These are phyloP conservation scores for Tetrastigma voinierianum DNA, from an alignment of 164 flowering plant species.

Conservation along the genomic window DNA sequence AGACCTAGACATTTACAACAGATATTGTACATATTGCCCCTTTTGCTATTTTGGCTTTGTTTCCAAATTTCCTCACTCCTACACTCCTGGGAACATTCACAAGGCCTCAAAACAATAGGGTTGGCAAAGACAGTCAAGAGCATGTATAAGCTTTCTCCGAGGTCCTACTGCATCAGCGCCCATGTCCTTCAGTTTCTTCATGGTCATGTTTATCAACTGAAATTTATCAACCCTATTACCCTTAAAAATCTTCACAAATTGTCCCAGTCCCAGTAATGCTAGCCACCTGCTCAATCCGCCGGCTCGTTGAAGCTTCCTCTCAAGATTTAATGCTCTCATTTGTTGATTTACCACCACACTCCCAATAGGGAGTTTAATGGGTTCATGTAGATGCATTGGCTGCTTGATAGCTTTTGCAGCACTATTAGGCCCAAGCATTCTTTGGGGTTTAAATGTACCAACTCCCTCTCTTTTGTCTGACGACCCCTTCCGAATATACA, in stretches of 20 bases:
- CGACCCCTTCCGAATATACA: slow-evolving; percentile 5
- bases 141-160: slow-evolving; percentile 88
- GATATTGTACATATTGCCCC: too few species aligned
- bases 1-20: too few species aligned
- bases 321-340: slow-evolving; percentile 57
- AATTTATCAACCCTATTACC: slow-evolving; percentile 42
- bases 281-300: slow-evolving; percentile 91
- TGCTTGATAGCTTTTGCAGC: slow-evolving; percentile 13
- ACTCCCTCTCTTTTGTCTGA: slow-evolving; percentile 15
- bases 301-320: slow-evolving; percentile 66
- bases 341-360: slow-evolving; percentile 35
- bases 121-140: slow-evolving; percentile 73
- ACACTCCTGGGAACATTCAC: background rate
- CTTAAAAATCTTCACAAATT: slow-evolving; percentile 59
- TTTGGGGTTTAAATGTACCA: slow-evolving; percentile 8
- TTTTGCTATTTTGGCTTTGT: too few species aligned
- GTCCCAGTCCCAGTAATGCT: slow-evolving; percentile 62
- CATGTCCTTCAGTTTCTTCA: slow-evolving; percentile 91
- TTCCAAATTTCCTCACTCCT: too few species aligned
- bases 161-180: slow-evolving; percentile 89
- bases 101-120: slow-evolving; percentile 44
- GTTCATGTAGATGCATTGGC: slow-evolving; percentile 10
- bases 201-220: slow-evolving; percentile 70
- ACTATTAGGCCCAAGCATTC: slow-evolving; percentile 8
- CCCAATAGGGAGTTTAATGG: slow-evolving; percentile 24